Evolutionary conservation across 2,329 filamentous ascomycete genomes (phyloP).

Genomic region (Fusarium nygamai): DNA sequence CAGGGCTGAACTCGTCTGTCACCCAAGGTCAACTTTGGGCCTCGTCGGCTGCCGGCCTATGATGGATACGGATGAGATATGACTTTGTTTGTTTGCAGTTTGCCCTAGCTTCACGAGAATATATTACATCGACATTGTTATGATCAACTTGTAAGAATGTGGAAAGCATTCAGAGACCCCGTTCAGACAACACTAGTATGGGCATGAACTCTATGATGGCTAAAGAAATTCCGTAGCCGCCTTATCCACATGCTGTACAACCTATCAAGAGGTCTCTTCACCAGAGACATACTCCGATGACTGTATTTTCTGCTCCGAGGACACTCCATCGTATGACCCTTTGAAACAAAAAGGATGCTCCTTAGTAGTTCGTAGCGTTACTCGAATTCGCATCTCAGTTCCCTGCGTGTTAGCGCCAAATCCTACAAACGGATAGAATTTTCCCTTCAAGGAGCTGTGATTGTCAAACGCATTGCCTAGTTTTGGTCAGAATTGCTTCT

Average conservation of each 20-base stretch:
- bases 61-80: background rate
- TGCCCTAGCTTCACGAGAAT: background rate
- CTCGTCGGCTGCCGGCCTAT: background rate
- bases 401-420: too few relatives aligned
- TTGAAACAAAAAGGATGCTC: background rate
- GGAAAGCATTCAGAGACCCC: accelerated
- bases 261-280: background rate
- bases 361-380: background rate
- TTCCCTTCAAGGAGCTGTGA: background rate
- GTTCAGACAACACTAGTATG: too few relatives aligned
- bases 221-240: background rate
- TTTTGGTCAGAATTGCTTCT: background rate
- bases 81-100: background rate
- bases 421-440: background rate
- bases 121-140: background rate
- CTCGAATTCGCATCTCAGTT: background rate
- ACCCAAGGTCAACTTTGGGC: background rate
- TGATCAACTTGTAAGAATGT: background rate
- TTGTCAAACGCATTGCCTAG: background rate
- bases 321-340: background rate
- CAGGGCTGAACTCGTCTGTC: background rate
- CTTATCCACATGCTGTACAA: background rate
- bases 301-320: too few relatives aligned
- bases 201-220: background rate
- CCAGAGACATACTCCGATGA: background rate